phyloP scores from a whole-genome alignment of 2,329 filamentous ascomycete genomes.

The Chaetomium strumarium region DNA sequence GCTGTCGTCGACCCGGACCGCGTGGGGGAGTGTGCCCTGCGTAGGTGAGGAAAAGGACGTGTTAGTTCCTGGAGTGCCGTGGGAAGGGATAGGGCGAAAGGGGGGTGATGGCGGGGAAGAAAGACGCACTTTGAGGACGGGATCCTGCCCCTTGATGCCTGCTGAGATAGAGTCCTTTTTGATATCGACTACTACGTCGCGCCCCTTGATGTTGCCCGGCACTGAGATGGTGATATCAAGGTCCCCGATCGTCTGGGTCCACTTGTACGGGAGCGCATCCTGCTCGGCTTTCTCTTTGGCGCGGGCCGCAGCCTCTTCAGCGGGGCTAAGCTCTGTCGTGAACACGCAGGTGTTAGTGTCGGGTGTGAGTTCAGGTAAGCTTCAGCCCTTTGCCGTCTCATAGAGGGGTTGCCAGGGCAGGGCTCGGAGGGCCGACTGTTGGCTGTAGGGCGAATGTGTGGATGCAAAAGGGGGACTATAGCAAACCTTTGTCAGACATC shows the following conservation, averaged over 20 bases:
- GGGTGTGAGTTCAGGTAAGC: not conserved
- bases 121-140: slow-evolving; percentile 66
- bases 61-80: slow-evolving; percentile 55
- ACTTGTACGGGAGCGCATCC: slow-evolving; percentile 89
- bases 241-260: slow-evolving; percentile 88
- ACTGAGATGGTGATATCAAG: slow-evolving; percentile 74
- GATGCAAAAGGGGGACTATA: not conserved
- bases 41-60: not conserved
- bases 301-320: slow-evolving; percentile 52
- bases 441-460: too few relatives aligned
- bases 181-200: slow-evolving; percentile 77
- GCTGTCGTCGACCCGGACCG: slow-evolving; percentile 76
- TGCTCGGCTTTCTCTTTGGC: slow-evolving; percentile 82
- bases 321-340: slow-evolving; percentile 45
- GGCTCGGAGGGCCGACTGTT: too few relatives aligned
- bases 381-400: not conserved
- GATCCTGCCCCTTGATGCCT: slow-evolving; percentile 80
- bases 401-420: not conserved
- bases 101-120: too few relatives aligned
- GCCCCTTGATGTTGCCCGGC: slow-evolving; percentile 75
- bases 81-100: not conserved
- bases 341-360: slow-evolving; percentile 21
- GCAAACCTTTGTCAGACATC: not conserved
- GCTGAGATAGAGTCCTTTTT: slow-evolving; percentile 73
- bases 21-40: slow-evolving; percentile 78